Base-by-base conservation (phyloP, 73 alveolate genomes). In the Effrenium voratum region DNA sequence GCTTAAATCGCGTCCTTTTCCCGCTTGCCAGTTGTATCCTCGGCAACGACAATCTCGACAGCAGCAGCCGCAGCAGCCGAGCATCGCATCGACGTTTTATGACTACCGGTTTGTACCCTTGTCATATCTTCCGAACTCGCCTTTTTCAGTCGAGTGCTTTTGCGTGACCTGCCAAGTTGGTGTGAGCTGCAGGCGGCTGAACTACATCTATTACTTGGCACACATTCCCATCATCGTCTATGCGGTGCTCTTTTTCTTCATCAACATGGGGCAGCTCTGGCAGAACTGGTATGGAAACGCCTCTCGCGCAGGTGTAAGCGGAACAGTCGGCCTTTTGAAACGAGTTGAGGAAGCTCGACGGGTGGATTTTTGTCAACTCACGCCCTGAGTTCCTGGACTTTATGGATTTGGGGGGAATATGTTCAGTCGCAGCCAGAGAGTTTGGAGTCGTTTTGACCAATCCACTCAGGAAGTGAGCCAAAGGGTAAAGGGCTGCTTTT, bases 161-260 rank as follows among this genome's bases (percentile, higher is more conserved):
- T 22, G 68, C 68, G 22, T 22, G 30, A 13, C 30, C 68, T 13
- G 22, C 68, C 68, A n/a, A n/a, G n/a, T n/a, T n/a, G n/a, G n/a
- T n/a, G n/a, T n/a, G n/a, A n/a, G n/a, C n/a, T n/a, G n/a, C 49
- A 86, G 94, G 94, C 19, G 19, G 84, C 68, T 86, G 50, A 86
- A 86, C 28, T 26, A 41, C 34, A 24, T 86, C 68, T 86, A 86
- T 38, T 86, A 86, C 47, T 60, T 66, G 47, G 46, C 82, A 2
- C 94, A 86, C 49, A 28, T 86, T 43, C 94, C 94, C 32, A 86
- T 86, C 66, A 4, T 63, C 66, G 59, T 43, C 80, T 86, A 86
- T 63, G 83, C 60, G 36, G 68, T 44, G 26, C 6, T 86, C 22
- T 40, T 59, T 66, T 86, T 86, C 68, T 40, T 86, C 57, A 13